A percentile compares a stretch with the other conserved stretches of the same genome.
Conservation (phyloP, 768 basidiomycete genomes). For the Tephrocybe rancida region DNA sequence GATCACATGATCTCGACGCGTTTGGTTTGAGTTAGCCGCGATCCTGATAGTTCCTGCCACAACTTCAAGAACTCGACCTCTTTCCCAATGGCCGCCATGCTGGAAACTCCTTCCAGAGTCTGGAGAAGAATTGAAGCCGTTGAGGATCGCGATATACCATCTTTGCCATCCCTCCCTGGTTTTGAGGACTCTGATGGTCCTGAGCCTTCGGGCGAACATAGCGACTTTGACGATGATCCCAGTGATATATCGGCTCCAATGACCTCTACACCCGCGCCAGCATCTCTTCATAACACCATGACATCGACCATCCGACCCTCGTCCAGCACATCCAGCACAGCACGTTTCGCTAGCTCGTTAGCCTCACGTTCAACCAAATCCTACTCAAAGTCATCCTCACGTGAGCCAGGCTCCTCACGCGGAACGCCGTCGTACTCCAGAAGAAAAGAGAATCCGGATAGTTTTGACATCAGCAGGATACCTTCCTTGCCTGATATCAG, state of each 20-base stretch:
- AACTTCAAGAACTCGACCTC: background rate
- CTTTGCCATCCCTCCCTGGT: constrained; percentile 73
- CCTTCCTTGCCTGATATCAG: constrained; percentile 51
- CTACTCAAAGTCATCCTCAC: constrained; percentile 42
- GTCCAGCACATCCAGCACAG: constrained; percentile 48
- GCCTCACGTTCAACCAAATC: constrained; percentile 59
- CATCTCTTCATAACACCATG: constrained; percentile 42
- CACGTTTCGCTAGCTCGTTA: constrained; percentile 49
- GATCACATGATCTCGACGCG: constrained; percentile 26
- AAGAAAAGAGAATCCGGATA: constrained; percentile 39
- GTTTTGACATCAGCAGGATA: constrained; percentile 64
- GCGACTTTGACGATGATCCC: constrained; percentile 40
- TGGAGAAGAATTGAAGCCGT: constrained; percentile 81
- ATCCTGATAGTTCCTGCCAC: background rate
- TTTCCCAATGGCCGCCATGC: constrained; percentile 46
- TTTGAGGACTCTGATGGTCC: constrained; percentile 65
- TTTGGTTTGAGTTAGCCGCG: constrained; percentile 8
- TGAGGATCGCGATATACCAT: constrained; percentile 80
- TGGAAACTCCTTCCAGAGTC: constrained; percentile 84
- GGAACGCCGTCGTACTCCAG: constrained; percentile 29
- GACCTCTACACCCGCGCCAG: constrained; percentile 65
- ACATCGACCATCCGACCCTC: constrained; percentile 50
- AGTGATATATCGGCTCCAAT: constrained; percentile 50
- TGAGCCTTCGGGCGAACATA: constrained; percentile 25
- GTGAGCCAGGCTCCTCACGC: constrained; percentile 29